These are phyloP conservation scores for Apiotrichum sp. DNA, from an alignment of 1,284 basidiomycete genomes.

Conservation along the genomic window DNA sequence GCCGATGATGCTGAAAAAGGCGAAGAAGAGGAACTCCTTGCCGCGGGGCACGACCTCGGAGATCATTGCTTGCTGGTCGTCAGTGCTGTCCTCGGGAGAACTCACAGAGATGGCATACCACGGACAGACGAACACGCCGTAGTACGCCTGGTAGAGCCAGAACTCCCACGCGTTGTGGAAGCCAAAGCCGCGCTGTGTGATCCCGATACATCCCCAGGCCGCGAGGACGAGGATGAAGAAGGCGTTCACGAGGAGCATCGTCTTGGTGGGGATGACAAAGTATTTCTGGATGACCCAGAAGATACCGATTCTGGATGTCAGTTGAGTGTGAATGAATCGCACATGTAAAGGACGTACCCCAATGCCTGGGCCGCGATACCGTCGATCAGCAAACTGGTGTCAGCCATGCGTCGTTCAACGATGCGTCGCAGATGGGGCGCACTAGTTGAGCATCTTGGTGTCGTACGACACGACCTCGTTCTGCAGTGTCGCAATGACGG, in stretches of 20 bases:
- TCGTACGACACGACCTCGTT: slow-evolving; percentile 55
- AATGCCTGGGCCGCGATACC: slow-evolving; percentile 67
- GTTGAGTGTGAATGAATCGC: too few species aligned
- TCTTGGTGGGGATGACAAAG: slow-evolving; percentile 65
- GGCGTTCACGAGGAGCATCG: slow-evolving; percentile 48
- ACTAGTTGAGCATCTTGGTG: slow-evolving; percentile 38
- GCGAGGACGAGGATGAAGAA: slow-evolving; percentile 37
- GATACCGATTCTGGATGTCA: slow-evolving; percentile 47
- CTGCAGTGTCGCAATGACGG: slow-evolving; percentile 71
- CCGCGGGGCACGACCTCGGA: slow-evolving; percentile 25
- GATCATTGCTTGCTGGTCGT: slow-evolving; percentile 53
- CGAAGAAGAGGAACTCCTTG: slow-evolving; percentile 41
- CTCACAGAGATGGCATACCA: slow-evolving; percentile 18
- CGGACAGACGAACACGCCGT: slow-evolving; percentile 49
- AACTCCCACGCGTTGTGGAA: slow-evolving; percentile 26
- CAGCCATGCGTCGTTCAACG: background rate
- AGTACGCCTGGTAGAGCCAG: slow-evolving; percentile 59
- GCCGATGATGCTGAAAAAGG: slow-evolving; percentile 38
- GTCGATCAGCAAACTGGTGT: slow-evolving; percentile 58
- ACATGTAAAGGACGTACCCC: slow-evolving; percentile 52
- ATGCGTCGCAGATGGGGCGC: background rate
- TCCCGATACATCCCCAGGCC: slow-evolving; percentile 38
- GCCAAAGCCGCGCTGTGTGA: slow-evolving; percentile 16
- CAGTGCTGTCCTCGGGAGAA: background rate
- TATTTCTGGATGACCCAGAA: slow-evolving; percentile 74